Percentiles rank a stretch among this genome's conserved stretches.
These are phyloP conservation scores for Agaricus blazei DNA, from an alignment of 768 basidiomycete species.

Conservation along the genomic window DNA sequence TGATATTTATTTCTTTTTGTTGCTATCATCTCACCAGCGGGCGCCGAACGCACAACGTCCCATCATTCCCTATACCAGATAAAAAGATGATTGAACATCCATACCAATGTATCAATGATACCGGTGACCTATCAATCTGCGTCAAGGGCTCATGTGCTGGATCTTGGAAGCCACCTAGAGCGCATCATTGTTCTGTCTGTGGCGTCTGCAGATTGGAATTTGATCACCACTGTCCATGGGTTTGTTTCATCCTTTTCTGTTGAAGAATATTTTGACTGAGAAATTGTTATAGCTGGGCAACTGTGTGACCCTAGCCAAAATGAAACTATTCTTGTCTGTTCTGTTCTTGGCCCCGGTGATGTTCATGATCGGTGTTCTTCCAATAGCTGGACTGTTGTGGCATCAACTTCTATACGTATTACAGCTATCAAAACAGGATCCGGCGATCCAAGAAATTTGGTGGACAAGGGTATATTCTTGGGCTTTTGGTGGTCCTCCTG, in stretches of 20 bases:
- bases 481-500: slow-evolving; percentile 38
- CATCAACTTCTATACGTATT: slow-evolving; percentile 25
- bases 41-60: slow-evolving; percentile 28
- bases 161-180: slow-evolving; percentile 38
- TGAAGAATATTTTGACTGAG: background rate
- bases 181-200: slow-evolving; percentile 41
- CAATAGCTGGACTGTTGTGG: slow-evolving; percentile 21
- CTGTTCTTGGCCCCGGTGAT: slow-evolving; percentile 27
- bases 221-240: slow-evolving; percentile 47
- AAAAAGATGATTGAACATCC: slow-evolving; percentile 26
- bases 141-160: slow-evolving; percentile 27
- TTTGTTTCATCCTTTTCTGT: slow-evolving; percentile 12
- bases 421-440: slow-evolving; percentile 20
- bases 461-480: slow-evolving; percentile 41
- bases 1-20: slow-evolving; percentile 21
- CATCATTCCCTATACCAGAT: slow-evolving; percentile 26
- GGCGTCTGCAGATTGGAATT: slow-evolving; percentile 39
- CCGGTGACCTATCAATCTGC: slow-evolving; percentile 31
- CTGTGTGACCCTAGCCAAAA: slow-evolving; percentile 32
- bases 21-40: slow-evolving; percentile 29
- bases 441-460: slow-evolving; percentile 28
- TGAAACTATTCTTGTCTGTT: slow-evolving; percentile 31
- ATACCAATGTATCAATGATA: slow-evolving; percentile 30
- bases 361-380: slow-evolving; percentile 22
- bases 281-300: slow-evolving; percentile 29